Percentiles rank a stretch among this genome's conserved stretches.
Evolutionary conservation across 78 protist species (phyloP).

Genomic region (Tieghemostelium lacteum): DNA sequence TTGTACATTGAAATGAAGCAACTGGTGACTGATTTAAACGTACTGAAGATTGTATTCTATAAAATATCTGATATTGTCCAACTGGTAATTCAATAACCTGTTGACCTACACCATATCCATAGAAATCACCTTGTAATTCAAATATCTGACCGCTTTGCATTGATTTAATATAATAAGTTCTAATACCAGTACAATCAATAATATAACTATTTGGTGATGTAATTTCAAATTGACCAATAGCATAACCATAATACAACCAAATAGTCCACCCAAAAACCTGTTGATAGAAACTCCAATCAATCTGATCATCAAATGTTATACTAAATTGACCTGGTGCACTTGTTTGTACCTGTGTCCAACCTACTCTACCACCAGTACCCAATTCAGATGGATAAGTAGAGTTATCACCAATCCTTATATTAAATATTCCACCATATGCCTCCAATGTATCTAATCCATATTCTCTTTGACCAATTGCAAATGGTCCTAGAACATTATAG

Average conservation of each 20-base stretch:
- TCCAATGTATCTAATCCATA: conserved; percentile 28
- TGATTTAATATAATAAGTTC: conserved; percentile 21
- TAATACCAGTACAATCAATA: conserved; percentile 14
- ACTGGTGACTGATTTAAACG: conserved; percentile 46
- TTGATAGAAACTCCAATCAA: conserved; percentile 42
- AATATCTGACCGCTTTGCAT: not conserved
- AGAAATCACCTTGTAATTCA: conserved; percentile 46
- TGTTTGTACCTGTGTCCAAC: conserved; percentile 6
- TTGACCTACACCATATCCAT: conserved; percentile 52
- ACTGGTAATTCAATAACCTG: not conserved
- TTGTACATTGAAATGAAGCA: conserved; percentile 2
- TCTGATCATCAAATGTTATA: no score
- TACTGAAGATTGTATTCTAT: conserved; percentile 31
- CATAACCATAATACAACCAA: conserved; percentile 75
- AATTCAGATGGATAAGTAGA: conserved; percentile 52
- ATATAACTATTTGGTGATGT: not conserved
- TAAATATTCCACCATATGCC: conserved; percentile 55
- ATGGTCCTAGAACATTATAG: conserved; percentile 38
- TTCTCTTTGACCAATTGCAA: conserved; percentile 49
- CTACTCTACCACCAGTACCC: conserved; percentile 25
- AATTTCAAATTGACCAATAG: conserved; percentile 4
- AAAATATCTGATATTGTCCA: conserved; percentile 2
- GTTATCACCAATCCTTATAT: conserved; percentile 33
- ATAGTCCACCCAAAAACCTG: conserved; percentile 38
- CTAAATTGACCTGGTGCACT: no score